phyloP scores from a whole-genome alignment of 2,329 filamentous ascomycete genomes.

The Penicillium sp. region DNA sequence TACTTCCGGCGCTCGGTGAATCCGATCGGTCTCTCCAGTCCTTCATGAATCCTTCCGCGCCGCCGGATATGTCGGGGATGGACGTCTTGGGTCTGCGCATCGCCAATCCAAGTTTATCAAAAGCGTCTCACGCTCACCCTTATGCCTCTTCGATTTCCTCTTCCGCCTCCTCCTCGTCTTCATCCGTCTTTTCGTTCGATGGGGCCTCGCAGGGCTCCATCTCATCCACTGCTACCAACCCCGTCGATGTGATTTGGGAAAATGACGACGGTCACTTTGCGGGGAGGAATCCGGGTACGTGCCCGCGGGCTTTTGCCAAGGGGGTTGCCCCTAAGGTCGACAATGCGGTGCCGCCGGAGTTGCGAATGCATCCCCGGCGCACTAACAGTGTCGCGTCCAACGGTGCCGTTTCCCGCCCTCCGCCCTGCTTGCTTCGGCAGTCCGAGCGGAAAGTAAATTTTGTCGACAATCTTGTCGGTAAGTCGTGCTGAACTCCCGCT shows the following conservation, averaged over 20 bases:
- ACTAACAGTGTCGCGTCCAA: slow-evolving; percentile 47
- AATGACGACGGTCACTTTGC: slow-evolving; percentile 30
- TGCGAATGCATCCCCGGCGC: slow-evolving; percentile 51
- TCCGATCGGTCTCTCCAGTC: neutral
- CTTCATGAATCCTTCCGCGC: slow-evolving; percentile 25
- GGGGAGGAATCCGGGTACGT: slow-evolving; percentile 24
- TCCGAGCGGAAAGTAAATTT: slow-evolving; percentile 90
- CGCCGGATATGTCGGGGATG: slow-evolving; percentile 41
- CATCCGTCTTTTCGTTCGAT: slow-evolving; percentile 71
- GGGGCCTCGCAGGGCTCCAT: slow-evolving; percentile 60
- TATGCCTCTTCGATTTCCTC: slow-evolving; percentile 68
- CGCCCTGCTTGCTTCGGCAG: slow-evolving; percentile 75
- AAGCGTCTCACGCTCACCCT: slow-evolving; percentile 44
- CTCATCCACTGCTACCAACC: slow-evolving; percentile 60
- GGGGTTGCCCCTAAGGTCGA: slow-evolving; percentile 29
- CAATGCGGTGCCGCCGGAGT: slow-evolving; percentile 35
- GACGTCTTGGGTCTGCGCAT: slow-evolving; percentile 41
- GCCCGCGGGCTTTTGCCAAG: slow-evolving; percentile 26
- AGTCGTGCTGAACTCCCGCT: slow-evolving; percentile 48
- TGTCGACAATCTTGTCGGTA: slow-evolving; percentile 96
- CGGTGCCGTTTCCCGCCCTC: slow-evolving; percentile 51
- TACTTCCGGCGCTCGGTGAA: slow-evolving; percentile 5
- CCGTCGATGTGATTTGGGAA: slow-evolving; percentile 50
- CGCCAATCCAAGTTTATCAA: slow-evolving; percentile 36
- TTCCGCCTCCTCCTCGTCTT: slow-evolving; percentile 68